Evolutionary conservation across 1,139 yeast genomes (phyloP).

Genomic region (Candida glucosophila): DNA sequence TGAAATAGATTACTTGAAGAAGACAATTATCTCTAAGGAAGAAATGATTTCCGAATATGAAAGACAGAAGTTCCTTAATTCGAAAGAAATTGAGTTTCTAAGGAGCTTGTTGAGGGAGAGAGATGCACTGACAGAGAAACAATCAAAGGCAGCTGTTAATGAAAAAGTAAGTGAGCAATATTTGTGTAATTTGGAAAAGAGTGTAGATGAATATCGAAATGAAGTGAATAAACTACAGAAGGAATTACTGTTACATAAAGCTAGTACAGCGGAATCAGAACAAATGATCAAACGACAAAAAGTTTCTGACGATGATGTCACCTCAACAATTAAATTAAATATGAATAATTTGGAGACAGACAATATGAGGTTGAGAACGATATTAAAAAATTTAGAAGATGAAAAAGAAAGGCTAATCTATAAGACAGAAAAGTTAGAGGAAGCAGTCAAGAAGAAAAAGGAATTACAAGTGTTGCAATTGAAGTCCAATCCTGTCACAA

Average conservation of each 20-base stretch:
- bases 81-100: slow-evolving; percentile 54
- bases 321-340: slow-evolving; percentile 16
- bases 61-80: slow-evolving; percentile 44
- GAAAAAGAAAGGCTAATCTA: slow-evolving; percentile 23
- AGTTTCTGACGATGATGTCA: slow-evolving; percentile 12
- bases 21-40: slow-evolving; percentile 18
- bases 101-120: slow-evolving; percentile 34
- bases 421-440: no score
- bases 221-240: slow-evolving; percentile 41
- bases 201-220: slow-evolving; percentile 49
- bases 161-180: slow-evolving; percentile 31
- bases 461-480: slow-evolving; percentile 51
- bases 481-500: slow-evolving; percentile 57
- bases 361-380: slow-evolving; percentile 31
- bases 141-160: no score
- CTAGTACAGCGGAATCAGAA: slow-evolving; percentile 11
- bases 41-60: slow-evolving; percentile 36
- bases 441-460: slow-evolving; percentile 21
- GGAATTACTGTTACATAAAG: slow-evolving; percentile 15
- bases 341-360: slow-evolving; percentile 29
- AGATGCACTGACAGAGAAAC: slow-evolving; percentile 11
- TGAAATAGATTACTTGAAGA: slow-evolving; percentile 12
- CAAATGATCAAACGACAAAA: slow-evolving; percentile 24
- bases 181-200: slow-evolving; percentile 35
- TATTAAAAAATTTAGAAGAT: slow-evolving; percentile 26